Evolutionary conservation across 495 filamentous ascomycete species (phyloP), one percentile per base, ranked within the genome.

Genomic region (Usnea hakonensis): DNA sequence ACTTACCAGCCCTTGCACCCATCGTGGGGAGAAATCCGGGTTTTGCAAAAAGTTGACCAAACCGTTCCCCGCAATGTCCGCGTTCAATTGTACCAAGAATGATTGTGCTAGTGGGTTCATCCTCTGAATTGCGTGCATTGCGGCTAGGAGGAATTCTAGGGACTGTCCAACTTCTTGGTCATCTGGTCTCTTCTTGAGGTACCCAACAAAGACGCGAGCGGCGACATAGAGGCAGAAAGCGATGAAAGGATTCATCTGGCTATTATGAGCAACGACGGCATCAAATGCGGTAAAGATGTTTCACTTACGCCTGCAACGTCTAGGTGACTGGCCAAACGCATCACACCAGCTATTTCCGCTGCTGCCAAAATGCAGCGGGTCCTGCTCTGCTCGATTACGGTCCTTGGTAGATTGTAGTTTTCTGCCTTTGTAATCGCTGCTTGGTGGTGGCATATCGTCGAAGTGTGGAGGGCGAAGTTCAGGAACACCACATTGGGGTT

Each of bases 341-440:
- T 96, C 54, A 96, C 92, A 66, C 86, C 91, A n/a, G 91, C 89
- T 68, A 97, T 95, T 67, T 97, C 92, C 61, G 90, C 89, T 7
- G 94, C 94, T 6, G 94, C 91, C 28, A 93, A 90, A 60, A 97
- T 90, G 67, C 95, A 97, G 58, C 94, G 82, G 3, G 95, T 82
- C 69, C 95, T 95, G 69, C 93, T 96, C 69, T 97, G 92, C 0
- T 86, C 84, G 57, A 87, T 85, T 44, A 97, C 87, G 32, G 84
- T 84, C 13, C 83, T 77, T 5, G 92, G 84, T 67, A 97, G 79
- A 58, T 83, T 80, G 72, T 97, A 88, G 73, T 90, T 93, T 67
- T 97, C 92, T 0, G 94, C 90, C 72, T 96, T 97, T 81, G 91
- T 96, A 23, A 97, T 97, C 23, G 94, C 95, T 9, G 95, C 95